Base-by-base conservation (phyloP, 129 eudicot species). In the Artemisia tridentata region DNA sequence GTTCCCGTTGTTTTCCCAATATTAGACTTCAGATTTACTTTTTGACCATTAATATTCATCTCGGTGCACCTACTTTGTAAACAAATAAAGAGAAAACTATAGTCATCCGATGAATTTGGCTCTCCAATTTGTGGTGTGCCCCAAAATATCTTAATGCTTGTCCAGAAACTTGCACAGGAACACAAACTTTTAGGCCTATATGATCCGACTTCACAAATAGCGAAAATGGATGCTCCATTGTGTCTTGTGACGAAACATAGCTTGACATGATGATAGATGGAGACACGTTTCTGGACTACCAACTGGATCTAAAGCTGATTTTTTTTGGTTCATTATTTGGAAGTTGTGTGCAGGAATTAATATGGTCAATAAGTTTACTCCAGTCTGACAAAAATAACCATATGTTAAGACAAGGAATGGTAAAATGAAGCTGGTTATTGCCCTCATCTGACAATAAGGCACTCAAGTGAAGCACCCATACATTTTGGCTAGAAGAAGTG, bases 381-480 rank as follows among this genome's bases (percentile, higher is more conserved):
- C 99, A 95, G 63, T 95, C 93, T 47, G 59, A 69, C 29, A 80
- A 57, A 78, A 84, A 77, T 63, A 87, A 69, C 99, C 99, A 95
- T 67, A 95, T 72, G 52, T 85, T 79, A 59, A 88, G 52, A 78
- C 83, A 79, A 49, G 99, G 88, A 79, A 90, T 85, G 56, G 83
- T 63, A 25, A 90, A 71, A 58, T 15, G 75, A 75, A 84, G 59
- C 63, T 69, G 72, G 57, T 75, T 77, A 61, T 82, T 80, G 10
- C 85, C 87, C 72, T 67, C 50, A 11, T 66, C 80, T n/a, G 80
- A 65, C 63, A 74, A 58, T 1, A 83, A 34, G 67, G 75, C 41
- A 38, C 67, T 69, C 25, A 77, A 57, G 50, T 75, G 83, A 79
- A 84, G 84, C 61, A 78, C 86, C 5, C 87, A 78, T 29, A 83